Base-by-base conservation (phyloP, 2,329 filamentous ascomycete species). In the Bimuria novae-zelandiae region DNA sequence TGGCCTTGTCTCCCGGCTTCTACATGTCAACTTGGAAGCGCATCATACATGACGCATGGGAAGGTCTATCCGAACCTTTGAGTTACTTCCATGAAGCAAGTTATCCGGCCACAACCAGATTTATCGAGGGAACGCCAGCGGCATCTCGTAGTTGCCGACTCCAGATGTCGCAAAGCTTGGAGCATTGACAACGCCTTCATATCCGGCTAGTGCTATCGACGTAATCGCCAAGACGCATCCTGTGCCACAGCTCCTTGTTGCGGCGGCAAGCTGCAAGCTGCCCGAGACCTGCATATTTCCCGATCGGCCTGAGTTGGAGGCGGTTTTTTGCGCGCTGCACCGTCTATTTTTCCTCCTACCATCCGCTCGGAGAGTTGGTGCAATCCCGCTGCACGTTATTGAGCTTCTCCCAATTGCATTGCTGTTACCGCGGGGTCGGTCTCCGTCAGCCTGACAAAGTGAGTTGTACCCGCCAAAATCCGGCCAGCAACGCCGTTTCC, bases 401-500 rank as follows among this genome's bases (percentile, higher is more conserved):
- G 3, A 14, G 30, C 21, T 25, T 36, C 29, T 39, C n/a, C n/a
- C n/a, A n/a, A n/a, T n/a, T 19, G 33, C 39, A 16, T 23, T 35
- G 46, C 36, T 44, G 51, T 27, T 21, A 25, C 36, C 40, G 51
- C 39, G 46, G 51, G 52, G 52, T 53, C 36, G 22, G 19, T 45
- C 10, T 11, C 42, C 33, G 46, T 43, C 43, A 44, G 21, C 37
- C 46, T 46, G 43, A 56, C 50, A 29, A 45, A 60, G 57, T 57
- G 39, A 68, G 64, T 69, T 55, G 57, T 44, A 44, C 51, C 62
- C 64, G 57, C 56, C 40, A 48, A 35, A 41, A 47, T 62, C 64
- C 64, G 64, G 57, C 59, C 54, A 59, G 32, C 27, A 41, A 48
- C 56, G 49, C 40, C 43, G 44, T 23, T 11, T 40, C 45, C 54